Base-by-base conservation (phyloP, 495 filamentous ascomycete species). In the Trichoderma orchidacearum region DNA sequence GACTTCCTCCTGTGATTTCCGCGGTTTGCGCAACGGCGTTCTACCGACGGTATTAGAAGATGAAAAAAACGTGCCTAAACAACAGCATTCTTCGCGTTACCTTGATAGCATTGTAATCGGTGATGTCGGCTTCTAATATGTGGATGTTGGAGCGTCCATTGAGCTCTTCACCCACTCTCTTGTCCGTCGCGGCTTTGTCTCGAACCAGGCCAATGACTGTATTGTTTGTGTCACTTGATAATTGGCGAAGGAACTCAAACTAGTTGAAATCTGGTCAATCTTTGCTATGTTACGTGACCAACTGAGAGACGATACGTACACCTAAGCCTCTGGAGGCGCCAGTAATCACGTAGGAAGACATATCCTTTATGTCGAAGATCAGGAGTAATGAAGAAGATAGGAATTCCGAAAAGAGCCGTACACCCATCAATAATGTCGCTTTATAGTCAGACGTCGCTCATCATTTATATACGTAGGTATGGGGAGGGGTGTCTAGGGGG, bases 121-220 rank as follows among this genome's bases (percentile, higher is more conserved):
- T 68, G 5, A 79, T 62, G 56, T 84, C 78, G 18, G 74, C 60
- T 5, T 70, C 63, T 36, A 80, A 57, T 30, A 75, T 61, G 30
- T 78, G 66, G 9, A 80, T 63, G 28, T 77, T 78, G 45, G 65
- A 35, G 6, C 69, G 67, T 29, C 59, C 56, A 18, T 64, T 62
- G 11, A 52, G 29, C 52, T 54, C 28, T 2, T 30, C 4, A 59
- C 9, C 59, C 3, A 67, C 60, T 11, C 34, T 41, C 30, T 58
- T 45, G 21, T 64, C 61, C 3, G 66, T 64, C 5, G 61, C 64
- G 9, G 61, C 57, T 0, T 61, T 62, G 53, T 69, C 67, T 23
- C 73, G 70, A 11, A 66, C 63, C 5, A 74, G 62, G n/a, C 69
- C 68, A 35, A 74, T 63, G 45, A 76, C 63, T 12, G 54, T 60